Percentiles rank a stretch among this genome's conserved stretches.
Conservation (phyloP, 2,329 filamentous ascomycete genomes). For the Sporothrix inflata region DNA sequence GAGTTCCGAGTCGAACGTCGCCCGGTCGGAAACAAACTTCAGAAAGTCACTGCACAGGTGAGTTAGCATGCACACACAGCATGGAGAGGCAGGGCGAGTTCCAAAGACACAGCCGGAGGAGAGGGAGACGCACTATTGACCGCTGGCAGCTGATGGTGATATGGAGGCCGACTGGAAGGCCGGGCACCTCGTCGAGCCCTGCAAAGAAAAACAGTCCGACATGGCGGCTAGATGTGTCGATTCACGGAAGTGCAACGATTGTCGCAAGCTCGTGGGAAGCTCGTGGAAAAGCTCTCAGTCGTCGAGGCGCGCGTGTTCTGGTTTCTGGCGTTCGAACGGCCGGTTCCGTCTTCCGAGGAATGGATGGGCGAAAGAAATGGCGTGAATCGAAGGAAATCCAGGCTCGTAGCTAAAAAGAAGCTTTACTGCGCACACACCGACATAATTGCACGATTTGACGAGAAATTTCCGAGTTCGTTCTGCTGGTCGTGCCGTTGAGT, state of each 20-base stretch:
- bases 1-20: conserved; percentile 78
- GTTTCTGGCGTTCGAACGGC: not conserved
- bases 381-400: not conserved
- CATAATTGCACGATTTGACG: conserved; percentile 13
- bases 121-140: conserved; percentile 38
- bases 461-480: too few species aligned
- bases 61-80: conserved; percentile 2
- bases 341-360: conserved; percentile 1
- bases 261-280: not conserved
- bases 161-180: conserved; percentile 73
- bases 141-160: conserved; percentile 51
- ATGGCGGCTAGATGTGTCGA: conserved; percentile 34
- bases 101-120: not conserved
- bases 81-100: not conserved
- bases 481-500: not conserved
- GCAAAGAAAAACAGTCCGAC: conserved; percentile 65
- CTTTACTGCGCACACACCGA: conserved; percentile 3
- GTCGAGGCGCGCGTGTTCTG: not conserved
- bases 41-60: conserved; percentile 73
- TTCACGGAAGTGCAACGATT: not conserved
- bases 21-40: conserved; percentile 72
- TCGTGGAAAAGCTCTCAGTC: not conserved
- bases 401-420: not conserved
- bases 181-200: conserved; percentile 69
- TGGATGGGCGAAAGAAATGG: not conserved